phyloP scores from a whole-genome alignment of 768 basidiomycete genomes.

The Lepiota venenata region DNA sequence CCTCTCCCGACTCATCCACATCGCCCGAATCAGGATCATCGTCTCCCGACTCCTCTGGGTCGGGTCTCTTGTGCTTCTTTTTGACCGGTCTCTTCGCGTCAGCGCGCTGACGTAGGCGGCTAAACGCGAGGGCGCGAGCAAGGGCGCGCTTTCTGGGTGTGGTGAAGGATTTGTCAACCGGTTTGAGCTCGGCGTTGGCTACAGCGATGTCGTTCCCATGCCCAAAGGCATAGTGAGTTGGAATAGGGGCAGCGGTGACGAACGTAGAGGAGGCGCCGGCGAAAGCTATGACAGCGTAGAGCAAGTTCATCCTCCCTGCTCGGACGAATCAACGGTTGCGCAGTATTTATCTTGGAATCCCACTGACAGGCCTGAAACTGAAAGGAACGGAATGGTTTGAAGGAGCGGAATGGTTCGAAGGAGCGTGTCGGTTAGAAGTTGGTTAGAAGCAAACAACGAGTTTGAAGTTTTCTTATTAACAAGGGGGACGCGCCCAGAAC shows the following conservation, averaged over 20 bases:
- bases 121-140: neutral
- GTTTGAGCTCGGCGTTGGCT: slow-evolving; percentile 2
- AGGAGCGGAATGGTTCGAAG: neutral
- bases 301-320: neutral
- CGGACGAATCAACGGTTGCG: no score
- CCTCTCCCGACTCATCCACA: neutral
- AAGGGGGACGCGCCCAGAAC: neutral
- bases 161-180: neutral
- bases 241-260: neutral
- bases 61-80: neutral
- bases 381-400: neutral
- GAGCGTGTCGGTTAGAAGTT: slow-evolving; percentile 1
- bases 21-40: slow-evolving; percentile 6
- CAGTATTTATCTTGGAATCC: neutral
- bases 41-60: slow-evolving; percentile 2
- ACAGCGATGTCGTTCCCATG: neutral
- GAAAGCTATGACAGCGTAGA: neutral
- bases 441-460: neutral
- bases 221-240: neutral
- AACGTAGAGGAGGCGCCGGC: neutral
- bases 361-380: neutral
- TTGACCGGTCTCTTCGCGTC: neutral
- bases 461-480: neutral
- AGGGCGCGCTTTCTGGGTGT: neutral
- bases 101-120: neutral